Conservation (phyloP, 2,329 filamentous ascomycete species). For the Drechslerella dactyloides region DNA sequence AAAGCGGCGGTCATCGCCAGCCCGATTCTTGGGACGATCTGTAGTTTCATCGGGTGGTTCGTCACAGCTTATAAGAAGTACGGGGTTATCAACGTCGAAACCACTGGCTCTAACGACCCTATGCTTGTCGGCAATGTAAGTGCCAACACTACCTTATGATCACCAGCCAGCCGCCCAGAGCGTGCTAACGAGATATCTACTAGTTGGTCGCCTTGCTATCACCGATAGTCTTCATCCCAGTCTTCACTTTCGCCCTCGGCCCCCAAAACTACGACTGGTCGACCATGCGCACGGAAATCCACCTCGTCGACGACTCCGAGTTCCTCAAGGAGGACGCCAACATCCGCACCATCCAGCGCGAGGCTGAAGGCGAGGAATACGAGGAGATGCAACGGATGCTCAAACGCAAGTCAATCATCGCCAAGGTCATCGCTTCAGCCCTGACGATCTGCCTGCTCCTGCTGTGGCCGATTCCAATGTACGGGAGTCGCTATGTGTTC, state of each 20-base stretch:
- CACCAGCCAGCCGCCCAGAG: background rate
- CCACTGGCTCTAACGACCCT: conserved; percentile 68
- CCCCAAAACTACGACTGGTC: conserved; percentile 82
- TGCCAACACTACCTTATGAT: background rate
- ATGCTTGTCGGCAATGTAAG: conserved; percentile 50
- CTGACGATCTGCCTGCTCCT: conserved; percentile 76
- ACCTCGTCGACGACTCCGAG: conserved; percentile 78
- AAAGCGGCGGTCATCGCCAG: conserved; percentile 74
- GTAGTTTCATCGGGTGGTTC: conserved; percentile 76
- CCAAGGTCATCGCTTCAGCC: conserved; percentile 61
- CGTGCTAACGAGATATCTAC: conserved; percentile 11
- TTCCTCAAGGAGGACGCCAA: conserved; percentile 46
- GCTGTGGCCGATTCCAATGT: conserved; percentile 92
- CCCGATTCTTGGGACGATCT: conserved; percentile 72
- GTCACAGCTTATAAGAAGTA: conserved; percentile 75
- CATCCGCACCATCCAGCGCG: conserved; percentile 62
- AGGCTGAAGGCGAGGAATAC: conserved; percentile 53
- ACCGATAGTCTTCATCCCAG: conserved; percentile 74
- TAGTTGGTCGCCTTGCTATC: conserved; percentile 83
- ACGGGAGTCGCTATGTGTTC: conserved; percentile 81
- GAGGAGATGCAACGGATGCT: conserved; percentile 56
- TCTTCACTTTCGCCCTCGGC: conserved; percentile 75
- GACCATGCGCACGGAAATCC: conserved; percentile 76
- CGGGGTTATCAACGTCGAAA: conserved; percentile 71
- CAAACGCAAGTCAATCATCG: conserved; percentile 60